Conservation (phyloP, 306 rosid genomes). For the Cicer chorassanicum region DNA sequence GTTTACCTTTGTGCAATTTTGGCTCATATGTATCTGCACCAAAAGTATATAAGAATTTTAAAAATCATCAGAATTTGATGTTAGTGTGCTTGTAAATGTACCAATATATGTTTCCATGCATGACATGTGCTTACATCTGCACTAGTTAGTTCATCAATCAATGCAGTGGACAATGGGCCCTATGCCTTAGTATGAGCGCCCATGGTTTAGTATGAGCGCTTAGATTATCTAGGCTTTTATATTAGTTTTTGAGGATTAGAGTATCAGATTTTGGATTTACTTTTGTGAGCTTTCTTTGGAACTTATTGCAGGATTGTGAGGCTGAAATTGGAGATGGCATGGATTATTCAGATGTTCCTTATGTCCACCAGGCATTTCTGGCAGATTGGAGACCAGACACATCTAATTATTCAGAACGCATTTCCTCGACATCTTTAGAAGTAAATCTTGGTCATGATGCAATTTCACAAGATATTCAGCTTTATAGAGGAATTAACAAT, state of each 20-base stretch:
- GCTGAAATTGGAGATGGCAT: constrained; percentile 58
- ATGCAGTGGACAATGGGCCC: constrained; percentile 19
- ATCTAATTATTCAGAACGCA: constrained; percentile 50
- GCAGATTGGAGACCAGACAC: constrained; percentile 88
- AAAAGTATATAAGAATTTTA: background rate
- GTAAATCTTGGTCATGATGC: constrained; percentile 55
- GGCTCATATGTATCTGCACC: constrained; percentile 33
- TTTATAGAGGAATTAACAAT: constrained; percentile 43
- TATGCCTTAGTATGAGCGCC: constrained; percentile 21
- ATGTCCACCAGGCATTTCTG: constrained; percentile 79
- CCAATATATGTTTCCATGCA: constrained; percentile 21
- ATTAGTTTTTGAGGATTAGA: constrained; percentile 37
- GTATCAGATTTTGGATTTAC: constrained; percentile 44
- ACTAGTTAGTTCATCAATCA: constrained; percentile 35
- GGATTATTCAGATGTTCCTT: constrained; percentile 64
- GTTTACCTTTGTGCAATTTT: constrained; percentile 36
- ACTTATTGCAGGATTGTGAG: constrained; percentile 61
- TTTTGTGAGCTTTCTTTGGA: constrained; percentile 32
- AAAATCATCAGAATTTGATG: constrained; percentile 24
- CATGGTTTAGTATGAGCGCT: constrained; percentile 22
- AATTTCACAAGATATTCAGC: constrained; percentile 45
- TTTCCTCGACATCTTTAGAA: constrained; percentile 49
- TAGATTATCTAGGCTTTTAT: constrained; percentile 32
- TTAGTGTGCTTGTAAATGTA: constrained; percentile 14
- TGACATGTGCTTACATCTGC: constrained; percentile 25